Conservation (phyloP, 352 stramenopile species). For the Phytophthora syringae region DNA sequence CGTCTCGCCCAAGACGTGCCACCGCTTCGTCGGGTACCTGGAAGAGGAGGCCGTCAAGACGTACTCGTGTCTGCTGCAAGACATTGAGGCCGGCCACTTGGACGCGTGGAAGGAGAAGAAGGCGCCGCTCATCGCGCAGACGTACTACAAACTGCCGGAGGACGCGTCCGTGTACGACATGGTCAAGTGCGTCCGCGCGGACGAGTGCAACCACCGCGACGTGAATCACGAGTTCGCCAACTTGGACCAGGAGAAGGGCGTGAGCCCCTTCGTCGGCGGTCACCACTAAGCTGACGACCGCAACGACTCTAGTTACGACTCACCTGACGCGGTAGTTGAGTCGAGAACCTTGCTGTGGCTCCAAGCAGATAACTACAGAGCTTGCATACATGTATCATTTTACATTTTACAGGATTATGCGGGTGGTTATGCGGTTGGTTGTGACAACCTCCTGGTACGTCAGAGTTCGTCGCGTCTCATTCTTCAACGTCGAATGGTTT, state of each 20-base stretch:
- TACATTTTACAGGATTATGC: too few relatives aligned
- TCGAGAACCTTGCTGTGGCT: not conserved
- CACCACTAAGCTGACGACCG: constrained; percentile 26
- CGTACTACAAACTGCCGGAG: constrained; percentile 88
- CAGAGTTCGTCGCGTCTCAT: too few relatives aligned
- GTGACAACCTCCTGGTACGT: not conserved
- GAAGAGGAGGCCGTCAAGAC: constrained; percentile 93
- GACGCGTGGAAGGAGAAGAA: constrained; percentile 70
- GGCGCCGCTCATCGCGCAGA: constrained; percentile 79
- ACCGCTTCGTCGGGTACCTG: constrained; percentile 94
- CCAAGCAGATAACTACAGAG: too few relatives aligned
- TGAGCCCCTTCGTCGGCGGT: constrained; percentile 47
- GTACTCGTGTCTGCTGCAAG: constrained; percentile 91
- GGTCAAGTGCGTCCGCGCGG: constrained; percentile 87
- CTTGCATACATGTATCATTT: too few relatives aligned
- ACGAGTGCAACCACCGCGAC: constrained; percentile 90
- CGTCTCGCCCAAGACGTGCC: constrained; percentile 86
- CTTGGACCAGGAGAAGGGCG: constrained; percentile 49
- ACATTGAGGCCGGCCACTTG: constrained; percentile 89
- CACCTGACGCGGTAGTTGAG: not conserved
- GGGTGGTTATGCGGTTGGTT: not conserved
- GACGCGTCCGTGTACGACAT: constrained; percentile 84
- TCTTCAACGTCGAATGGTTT: too few relatives aligned
- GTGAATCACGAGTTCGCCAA: constrained; percentile 84
- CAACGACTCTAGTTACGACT: not conserved